Base-by-base conservation (phyloP, 768 basidiomycete genomes). In the Cyclocybe aegerita region DNA sequence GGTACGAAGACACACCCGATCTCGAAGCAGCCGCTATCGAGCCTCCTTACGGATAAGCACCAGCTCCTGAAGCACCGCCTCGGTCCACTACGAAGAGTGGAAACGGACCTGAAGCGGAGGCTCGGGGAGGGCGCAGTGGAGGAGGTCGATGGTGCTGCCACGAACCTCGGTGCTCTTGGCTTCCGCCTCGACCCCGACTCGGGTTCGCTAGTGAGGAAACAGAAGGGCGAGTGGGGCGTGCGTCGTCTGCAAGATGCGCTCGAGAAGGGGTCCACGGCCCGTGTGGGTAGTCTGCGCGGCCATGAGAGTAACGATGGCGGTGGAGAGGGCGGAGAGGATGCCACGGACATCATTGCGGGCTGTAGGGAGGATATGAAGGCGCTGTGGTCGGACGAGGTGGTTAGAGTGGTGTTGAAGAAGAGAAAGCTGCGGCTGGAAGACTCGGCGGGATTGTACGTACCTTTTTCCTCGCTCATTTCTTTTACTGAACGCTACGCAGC, bases 381-480 rank as follows among this genome's bases (percentile, higher is more conserved):
- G 29, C 69, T 88, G 4, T 88, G 86, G 86, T 62, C 56, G 39
- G 83, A 86, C 50, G 67, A 73, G 1, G 67, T 66, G 4, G 70
- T 86, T 31, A 68, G 66, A 44, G 64, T 60, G 9, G 64, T 86
- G 31, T 63, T 87, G 58, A 66, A 68, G n/a, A 65, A 69, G 47
- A 70, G 79, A 36, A 73, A 72, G 43, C 66, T 86, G 55, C 63
- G 77, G 5, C 54, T 88, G 54, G 81, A 86, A 58, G 75, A 74
- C 29, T 62, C 81, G 1, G 85, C 85, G 4, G 80, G 79, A 32
- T 88, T 87, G 82, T 82, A 60, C 54, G 81, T 76, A 46, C 49
- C 32, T 31, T 52, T 36, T 16, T 38, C 17, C 39, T 30, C 48
- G 7, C 48, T 53, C 29, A 17, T 41, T 32, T 38, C 36, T 48